Percentiles rank a stretch among this genome's conserved stretches.
phyloP scores from a whole-genome alignment of 306 rosid genomes.

The Lathyrus sativus region DNA sequence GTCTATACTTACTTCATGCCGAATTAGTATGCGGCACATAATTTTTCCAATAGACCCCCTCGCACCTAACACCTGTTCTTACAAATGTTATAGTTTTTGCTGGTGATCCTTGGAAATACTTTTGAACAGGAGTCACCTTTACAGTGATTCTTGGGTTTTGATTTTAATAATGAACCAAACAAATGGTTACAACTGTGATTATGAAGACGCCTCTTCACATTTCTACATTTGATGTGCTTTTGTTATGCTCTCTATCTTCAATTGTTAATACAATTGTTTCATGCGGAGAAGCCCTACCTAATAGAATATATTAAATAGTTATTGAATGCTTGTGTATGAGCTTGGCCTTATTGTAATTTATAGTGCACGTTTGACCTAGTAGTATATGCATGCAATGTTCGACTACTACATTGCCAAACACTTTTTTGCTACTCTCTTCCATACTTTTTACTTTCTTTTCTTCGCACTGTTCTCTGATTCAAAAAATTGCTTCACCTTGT shows the following conservation, averaged over 20 bases:
- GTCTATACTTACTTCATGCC: slow-evolving; percentile 1
- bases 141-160: slow-evolving; percentile 13
- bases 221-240: slow-evolving; percentile 8
- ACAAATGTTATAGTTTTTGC: slow-evolving; percentile 22
- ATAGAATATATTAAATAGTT: slow-evolving; percentile 6
- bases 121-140: slow-evolving; percentile 6
- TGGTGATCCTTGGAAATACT: slow-evolving; percentile 27
- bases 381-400: background rate
- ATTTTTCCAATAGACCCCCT: no score
- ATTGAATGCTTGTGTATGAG: slow-evolving; percentile 6
- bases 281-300: slow-evolving; percentile 15
- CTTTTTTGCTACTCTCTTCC: slow-evolving; percentile 1
- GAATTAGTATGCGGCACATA: no score
- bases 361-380: background rate
- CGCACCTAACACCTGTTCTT: background rate
- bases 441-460: background rate
- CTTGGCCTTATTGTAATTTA: slow-evolving; percentile 16
- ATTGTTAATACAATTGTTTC: slow-evolving; percentile 28
- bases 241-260: slow-evolving; percentile 10
- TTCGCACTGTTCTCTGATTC: slow-evolving; percentile 10
- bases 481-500: slow-evolving; percentile 13
- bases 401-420: slow-evolving; percentile 5
- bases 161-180: slow-evolving; percentile 19
- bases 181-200: slow-evolving; percentile 7
- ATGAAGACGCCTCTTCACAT: background rate